Percentiles rank a stretch among this genome's conserved stretches.
Conservation (phyloP, 176 grass and related monocot species). For the Tillandsia leiboldiana region DNA sequence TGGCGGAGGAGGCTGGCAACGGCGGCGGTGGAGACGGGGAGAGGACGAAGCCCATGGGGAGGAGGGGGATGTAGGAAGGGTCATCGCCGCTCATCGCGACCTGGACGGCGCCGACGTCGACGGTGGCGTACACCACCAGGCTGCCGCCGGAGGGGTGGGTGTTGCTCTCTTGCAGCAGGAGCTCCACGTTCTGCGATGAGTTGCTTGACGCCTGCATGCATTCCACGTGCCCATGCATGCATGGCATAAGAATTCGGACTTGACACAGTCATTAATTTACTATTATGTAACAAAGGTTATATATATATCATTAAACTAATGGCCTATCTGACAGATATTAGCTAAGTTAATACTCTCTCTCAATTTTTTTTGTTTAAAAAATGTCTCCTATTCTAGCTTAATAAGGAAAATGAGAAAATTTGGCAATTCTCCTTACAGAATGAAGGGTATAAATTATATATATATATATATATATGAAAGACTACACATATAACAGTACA, state of each 20-base stretch:
- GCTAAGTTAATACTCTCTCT: neutral
- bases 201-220: slow-evolving; percentile 72
- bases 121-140: slow-evolving; percentile 62
- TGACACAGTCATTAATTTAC: neutral
- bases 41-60: slow-evolving; percentile 64
- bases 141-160: slow-evolving; percentile 67
- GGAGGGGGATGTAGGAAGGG: slow-evolving; percentile 80
- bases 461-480: too few relatives aligned
- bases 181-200: slow-evolving; percentile 93
- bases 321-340: too few relatives aligned
- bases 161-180: slow-evolving; percentile 97
- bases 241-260: neutral
- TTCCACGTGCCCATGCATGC: slow-evolving; percentile 7
- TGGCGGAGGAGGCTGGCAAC: slow-evolving; percentile 6
- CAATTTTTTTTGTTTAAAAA: neutral
- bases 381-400: too few relatives aligned
- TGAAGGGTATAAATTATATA: too few relatives aligned
- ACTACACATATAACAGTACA: too few relatives aligned
- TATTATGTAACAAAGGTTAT: neutral
- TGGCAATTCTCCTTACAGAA: too few relatives aligned
- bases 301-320: neutral
- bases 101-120: slow-evolving; percentile 87
- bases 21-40: slow-evolving; percentile 43
- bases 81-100: slow-evolving; percentile 90
- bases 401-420: too few relatives aligned